Conservation (phyloP, 1,284 basidiomycete genomes). For the Fomes fomentarius region DNA sequence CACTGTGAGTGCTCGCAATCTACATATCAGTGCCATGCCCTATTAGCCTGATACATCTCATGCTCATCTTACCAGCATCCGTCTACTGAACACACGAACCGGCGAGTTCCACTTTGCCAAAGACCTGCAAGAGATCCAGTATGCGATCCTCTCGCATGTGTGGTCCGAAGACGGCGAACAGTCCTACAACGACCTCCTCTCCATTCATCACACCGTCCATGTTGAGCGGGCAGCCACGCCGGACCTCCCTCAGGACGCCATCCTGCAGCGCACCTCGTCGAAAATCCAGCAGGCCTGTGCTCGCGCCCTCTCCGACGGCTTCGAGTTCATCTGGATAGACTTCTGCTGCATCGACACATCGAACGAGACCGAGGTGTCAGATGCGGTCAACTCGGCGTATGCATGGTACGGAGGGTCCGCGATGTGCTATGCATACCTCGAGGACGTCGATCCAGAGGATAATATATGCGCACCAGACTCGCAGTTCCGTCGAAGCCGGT, state of each 20-base stretch:
- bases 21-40: too few relatives aligned
- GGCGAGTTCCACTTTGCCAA: not conserved
- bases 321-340: constrained; percentile 5
- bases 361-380: not conserved
- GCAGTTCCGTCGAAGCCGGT: not conserved
- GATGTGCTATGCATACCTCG: constrained; percentile 4
- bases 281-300: not conserved
- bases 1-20: too few relatives aligned
- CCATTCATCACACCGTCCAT: not conserved
- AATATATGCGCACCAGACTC: not conserved
- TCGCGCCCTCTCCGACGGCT: not conserved
- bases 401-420: not conserved
- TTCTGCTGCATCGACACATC: constrained; percentile 9
- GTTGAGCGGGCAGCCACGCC: not conserved
- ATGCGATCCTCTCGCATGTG: not conserved
- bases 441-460: not conserved
- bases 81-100: not conserved
- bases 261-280: not conserved
- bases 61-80: too few relatives aligned
- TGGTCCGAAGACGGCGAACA: not conserved
- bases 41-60: too few relatives aligned
- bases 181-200: not conserved
- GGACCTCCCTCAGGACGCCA: not conserved
- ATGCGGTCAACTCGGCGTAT: not conserved
- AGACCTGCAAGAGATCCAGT: not conserved